A percentile compares a stretch with the other conserved stretches of the same genome.
phyloP scores from a whole-genome alignment of 2,329 filamentous ascomycete species.

The Aspergillus fischeri region DNA sequence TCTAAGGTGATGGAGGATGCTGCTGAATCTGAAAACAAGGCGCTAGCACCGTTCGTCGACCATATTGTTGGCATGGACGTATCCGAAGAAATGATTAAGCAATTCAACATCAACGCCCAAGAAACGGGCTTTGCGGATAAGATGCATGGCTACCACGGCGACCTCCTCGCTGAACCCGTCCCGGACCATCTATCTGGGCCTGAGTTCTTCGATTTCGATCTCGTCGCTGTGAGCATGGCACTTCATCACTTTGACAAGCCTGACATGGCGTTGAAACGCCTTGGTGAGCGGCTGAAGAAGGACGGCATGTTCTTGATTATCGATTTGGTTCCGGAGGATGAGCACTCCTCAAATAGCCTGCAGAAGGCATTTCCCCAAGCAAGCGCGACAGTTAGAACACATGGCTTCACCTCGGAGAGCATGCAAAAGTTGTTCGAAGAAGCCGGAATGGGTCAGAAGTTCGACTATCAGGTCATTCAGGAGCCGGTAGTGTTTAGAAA shows the following conservation, averaged over 20 bases:
- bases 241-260: constrained; percentile 68
- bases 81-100: constrained; percentile 64
- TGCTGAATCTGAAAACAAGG: constrained; percentile 25
- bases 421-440: constrained; percentile 59
- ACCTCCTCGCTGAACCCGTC: constrained; percentile 51
- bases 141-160: constrained; percentile 56
- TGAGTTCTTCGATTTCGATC: constrained; percentile 66
- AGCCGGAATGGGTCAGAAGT: constrained; percentile 58
- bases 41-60: constrained; percentile 59
- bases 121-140: constrained; percentile 50
- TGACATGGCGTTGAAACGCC: constrained; percentile 52
- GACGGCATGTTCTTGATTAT: constrained; percentile 65
- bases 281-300: constrained; percentile 59
- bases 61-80: constrained; percentile 66
- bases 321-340: constrained; percentile 60
- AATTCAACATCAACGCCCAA: constrained; percentile 60
- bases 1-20: not conserved
- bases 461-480: constrained; percentile 54
- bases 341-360: constrained; percentile 14
- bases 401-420: constrained; percentile 60
- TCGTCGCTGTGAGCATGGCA: constrained; percentile 59
- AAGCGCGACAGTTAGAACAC: constrained; percentile 56
- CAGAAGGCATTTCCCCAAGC: constrained; percentile 30
- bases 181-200: constrained; percentile 55
- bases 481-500: constrained; percentile 46